These are phyloP conservation scores for Melastoma malabathricum DNA, from an alignment of 345 rosid species.

Conservation along the genomic window DNA sequence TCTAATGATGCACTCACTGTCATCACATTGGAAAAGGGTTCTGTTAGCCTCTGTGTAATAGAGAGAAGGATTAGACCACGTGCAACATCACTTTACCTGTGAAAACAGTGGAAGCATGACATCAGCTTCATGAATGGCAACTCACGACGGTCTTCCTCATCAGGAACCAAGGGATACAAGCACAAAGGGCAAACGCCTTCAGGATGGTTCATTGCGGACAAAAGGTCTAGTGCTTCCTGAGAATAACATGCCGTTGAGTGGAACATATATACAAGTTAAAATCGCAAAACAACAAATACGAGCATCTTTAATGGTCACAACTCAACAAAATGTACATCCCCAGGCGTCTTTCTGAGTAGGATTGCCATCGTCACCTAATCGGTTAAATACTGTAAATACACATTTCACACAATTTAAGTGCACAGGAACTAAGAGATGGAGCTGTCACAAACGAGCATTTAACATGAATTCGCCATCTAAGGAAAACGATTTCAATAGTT, in stretches of 20 bases:
- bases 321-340: too few species aligned
- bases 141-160: constrained; percentile 24
- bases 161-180: constrained; percentile 49
- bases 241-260: constrained; percentile 1
- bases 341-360: too few species aligned
- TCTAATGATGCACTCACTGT: constrained; percentile 73
- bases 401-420: too few species aligned
- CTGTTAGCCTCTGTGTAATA: too few species aligned
- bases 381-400: too few species aligned
- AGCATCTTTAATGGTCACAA: neutral
- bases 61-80: neutral
- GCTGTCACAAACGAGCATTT: too few species aligned
- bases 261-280: constrained; percentile 1
- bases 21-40: constrained; percentile 1
- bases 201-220: constrained; percentile 76
- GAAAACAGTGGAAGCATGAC: constrained; percentile 97
- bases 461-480: too few species aligned
- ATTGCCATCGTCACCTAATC: too few species aligned
- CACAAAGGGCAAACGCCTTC: constrained; percentile 86
- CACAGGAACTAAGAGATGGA: too few species aligned
- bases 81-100: constrained; percentile 32
- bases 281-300: neutral
- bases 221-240: constrained; percentile 80
- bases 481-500: too few species aligned
- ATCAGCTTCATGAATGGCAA: constrained; percentile 92